Conservation (phyloP, 1,284 basidiomycete genomes). For the Cutaneotrichosporon mucoides region DNA sequence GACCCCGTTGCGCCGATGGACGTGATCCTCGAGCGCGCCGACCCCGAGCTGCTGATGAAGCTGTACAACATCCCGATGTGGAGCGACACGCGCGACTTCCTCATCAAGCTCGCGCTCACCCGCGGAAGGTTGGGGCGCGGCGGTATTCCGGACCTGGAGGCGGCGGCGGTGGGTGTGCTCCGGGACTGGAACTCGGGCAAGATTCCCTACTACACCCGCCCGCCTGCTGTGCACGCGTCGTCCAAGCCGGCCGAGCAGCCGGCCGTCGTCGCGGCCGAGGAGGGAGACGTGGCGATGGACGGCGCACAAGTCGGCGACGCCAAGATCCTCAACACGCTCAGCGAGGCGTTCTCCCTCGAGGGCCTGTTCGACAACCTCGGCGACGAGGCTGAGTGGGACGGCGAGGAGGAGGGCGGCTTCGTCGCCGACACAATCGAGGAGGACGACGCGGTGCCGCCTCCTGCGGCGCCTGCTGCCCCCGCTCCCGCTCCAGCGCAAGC, state of each 20-base stretch:
- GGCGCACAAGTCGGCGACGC: constrained; percentile 37
- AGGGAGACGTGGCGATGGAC: constrained; percentile 36
- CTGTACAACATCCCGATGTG: constrained; percentile 77
- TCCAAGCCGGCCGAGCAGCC: constrained; percentile 46
- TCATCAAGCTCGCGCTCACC: constrained; percentile 83
- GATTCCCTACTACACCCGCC: constrained; percentile 80
- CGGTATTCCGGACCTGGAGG: constrained; percentile 82
- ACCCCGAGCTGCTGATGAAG: constrained; percentile 64
- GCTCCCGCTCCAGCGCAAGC: background rate
- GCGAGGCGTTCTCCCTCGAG: constrained; percentile 47
- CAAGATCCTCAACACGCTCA: constrained; percentile 43
- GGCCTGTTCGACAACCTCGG: constrained; percentile 43
- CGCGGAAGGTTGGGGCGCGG: constrained; percentile 85
- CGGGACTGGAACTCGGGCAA: constrained; percentile 96
- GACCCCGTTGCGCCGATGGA: constrained; percentile 88
- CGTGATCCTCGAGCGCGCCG: constrained; percentile 71
- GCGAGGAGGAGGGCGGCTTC: constrained; percentile 23
- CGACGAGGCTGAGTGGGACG: constrained; percentile 44
- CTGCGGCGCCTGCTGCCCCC: background rate
- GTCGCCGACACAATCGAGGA: constrained; percentile 18
- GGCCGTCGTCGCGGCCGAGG: constrained; percentile 15
- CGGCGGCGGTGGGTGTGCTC: constrained; percentile 77
- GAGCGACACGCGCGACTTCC: constrained; percentile 70
- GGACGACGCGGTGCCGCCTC: background rate
- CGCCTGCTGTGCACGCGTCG: constrained; percentile 70